phyloP scores from a whole-genome alignment of 768 basidiomycete species.

The Lactarius akahatsu region DNA sequence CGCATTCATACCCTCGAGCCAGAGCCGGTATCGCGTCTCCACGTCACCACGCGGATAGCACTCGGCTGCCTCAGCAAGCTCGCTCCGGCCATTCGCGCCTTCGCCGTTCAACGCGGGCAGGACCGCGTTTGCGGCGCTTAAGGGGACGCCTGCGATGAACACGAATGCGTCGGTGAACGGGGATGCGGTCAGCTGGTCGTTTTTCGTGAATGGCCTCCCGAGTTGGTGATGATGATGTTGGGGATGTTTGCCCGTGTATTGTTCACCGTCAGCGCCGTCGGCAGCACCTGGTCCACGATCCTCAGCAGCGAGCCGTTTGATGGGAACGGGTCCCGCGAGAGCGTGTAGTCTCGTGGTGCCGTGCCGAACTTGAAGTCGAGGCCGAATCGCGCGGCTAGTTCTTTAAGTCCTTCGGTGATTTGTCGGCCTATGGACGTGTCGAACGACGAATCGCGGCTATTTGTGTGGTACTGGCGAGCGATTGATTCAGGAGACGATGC shows the following conservation, averaged over 20 bases:
- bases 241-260: constrained; percentile 61
- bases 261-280: constrained; percentile 53
- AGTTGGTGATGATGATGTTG: constrained; percentile 63
- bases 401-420: constrained; percentile 56
- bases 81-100: constrained; percentile 40
- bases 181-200: constrained; percentile 74
- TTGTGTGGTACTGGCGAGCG: constrained; percentile 59
- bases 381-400: constrained; percentile 58
- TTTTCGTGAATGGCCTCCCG: constrained; percentile 71
- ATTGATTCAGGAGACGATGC: neutral
- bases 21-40: constrained; percentile 48
- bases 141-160: constrained; percentile 56
- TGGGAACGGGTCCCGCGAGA: constrained; percentile 62
- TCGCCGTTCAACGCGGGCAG: constrained; percentile 52
- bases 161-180: constrained; percentile 68
- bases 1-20: constrained; percentile 59
- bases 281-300: constrained; percentile 47
- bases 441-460: constrained; percentile 50
- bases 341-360: constrained; percentile 74
- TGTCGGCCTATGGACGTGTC: constrained; percentile 54
- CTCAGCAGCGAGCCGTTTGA: constrained; percentile 60
- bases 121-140: constrained; percentile 51
- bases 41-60: constrained; percentile 52
- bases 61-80: constrained; percentile 35
- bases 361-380: constrained; percentile 63